Evolutionary conservation across 2,329 filamentous ascomycete genomes (phyloP), one percentile per base, ranked within the genome.

Genomic region (Aspergillus melleus): DNA sequence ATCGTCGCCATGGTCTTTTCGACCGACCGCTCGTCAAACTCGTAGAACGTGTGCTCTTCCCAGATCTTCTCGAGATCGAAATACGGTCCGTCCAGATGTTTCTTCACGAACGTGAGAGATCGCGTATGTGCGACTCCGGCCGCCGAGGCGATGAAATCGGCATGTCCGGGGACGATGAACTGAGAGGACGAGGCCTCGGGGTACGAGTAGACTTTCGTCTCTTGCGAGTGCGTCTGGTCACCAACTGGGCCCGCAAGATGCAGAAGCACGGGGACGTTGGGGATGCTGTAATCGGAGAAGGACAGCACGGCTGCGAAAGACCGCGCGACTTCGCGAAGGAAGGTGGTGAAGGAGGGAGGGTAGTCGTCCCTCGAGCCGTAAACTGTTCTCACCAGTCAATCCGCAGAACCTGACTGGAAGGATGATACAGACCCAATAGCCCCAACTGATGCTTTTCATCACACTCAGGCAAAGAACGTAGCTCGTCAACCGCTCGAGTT

Each of bases 1-100:
- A 93, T 92, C 0, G 90, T 92, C n/a, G 81, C 81, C 90, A 93
- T 92, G 0, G 90, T 93, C 64, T 86, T 84, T 62, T 86, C 86
- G 0, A 91, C 89, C 2, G 85, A 85, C 11, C 89, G 82, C 57
- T 87, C 85, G 1, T 74, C 85, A 70, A 93, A 93, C 70, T 92
- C 89, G 65, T 84, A 89, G 49, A 82, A 81, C 0, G 88, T 90
- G 71, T 94, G 90, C 73, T 92, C 89, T 8, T 92, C 89, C 90
- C 90, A 94, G 52, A 92, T 87, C 1, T 83, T 82, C 70, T 93
- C 90, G 9, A 93, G 83, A 64, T 92, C 88, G 68, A 92, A 91
- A 61, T 81, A 84, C 0, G 90, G 89, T 0, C 89, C 90, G 0
- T 78, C 77, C 2, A 89, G 75, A 1, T 83, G 76, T 5, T 81